Percentiles rank a stretch among this genome's conserved stretches.
Evolutionary conservation across 352 stramenopile species (phyloP).

Genomic region (Saprolegnia parasitica): DNA sequence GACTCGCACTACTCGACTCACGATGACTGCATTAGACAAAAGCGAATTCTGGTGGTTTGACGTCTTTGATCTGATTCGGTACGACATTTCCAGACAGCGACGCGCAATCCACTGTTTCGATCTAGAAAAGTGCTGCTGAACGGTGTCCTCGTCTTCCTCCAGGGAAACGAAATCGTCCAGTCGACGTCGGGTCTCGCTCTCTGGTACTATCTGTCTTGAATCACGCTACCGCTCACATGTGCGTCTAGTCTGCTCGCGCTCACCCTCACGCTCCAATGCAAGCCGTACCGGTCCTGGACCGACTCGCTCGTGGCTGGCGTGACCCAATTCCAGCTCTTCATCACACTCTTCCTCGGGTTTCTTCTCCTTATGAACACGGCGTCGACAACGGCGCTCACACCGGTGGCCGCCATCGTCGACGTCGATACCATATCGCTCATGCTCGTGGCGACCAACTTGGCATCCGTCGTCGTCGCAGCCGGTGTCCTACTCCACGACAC

Average conservation of each 20-base stretch:
- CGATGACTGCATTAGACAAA: conserved; percentile 37
- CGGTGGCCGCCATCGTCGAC: conserved; percentile 41
- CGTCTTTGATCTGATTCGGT: conserved; percentile 53
- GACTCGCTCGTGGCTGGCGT: conserved; percentile 70
- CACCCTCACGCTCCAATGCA: conserved; percentile 71
- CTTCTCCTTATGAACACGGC: conserved; percentile 66
- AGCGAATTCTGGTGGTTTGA: conserved; percentile 74
- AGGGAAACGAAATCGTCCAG: conserved; percentile 64
- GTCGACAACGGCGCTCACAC: conserved; percentile 49
- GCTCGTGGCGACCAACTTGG: conserved; percentile 55
- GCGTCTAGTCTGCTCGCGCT: conserved; percentile 49
- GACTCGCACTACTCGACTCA: not conserved
- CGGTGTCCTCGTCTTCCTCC: conserved; percentile 64
- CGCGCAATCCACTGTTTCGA: not conserved
- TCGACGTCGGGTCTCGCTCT: conserved; percentile 53
- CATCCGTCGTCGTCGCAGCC: conserved; percentile 52
- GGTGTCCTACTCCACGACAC: conserved; percentile 56
- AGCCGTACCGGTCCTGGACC: conserved; percentile 61
- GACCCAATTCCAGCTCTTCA: conserved; percentile 68
- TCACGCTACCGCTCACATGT: not conserved
- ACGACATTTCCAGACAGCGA: not conserved
- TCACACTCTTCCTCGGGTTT: conserved; percentile 70
- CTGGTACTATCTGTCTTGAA: conserved; percentile 34
- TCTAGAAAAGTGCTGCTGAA: conserved; percentile 74
- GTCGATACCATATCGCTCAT: conserved; percentile 50